Evolutionary conservation across 441 rosid genomes (phyloP).

Genomic region (Isatis lusitanica): DNA sequence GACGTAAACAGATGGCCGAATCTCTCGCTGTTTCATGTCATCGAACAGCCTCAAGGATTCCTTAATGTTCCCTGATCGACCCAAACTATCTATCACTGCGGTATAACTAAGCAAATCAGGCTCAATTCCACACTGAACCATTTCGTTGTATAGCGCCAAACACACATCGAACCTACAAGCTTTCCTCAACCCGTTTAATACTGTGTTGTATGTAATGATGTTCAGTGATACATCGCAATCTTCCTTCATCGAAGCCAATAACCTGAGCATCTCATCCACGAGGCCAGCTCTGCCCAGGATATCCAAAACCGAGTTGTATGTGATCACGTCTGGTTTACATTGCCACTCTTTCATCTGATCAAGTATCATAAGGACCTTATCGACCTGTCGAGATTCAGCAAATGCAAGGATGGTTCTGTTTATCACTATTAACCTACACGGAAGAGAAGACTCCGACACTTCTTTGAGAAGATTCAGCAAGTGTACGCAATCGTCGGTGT

Average conservation of each 20-base stretch:
- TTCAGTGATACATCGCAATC: constrained; percentile 48
- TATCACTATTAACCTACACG: constrained; percentile 44
- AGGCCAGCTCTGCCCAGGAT: constrained; percentile 63
- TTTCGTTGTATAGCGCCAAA: constrained; percentile 51
- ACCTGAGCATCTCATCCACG: constrained; percentile 54
- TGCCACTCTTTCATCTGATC: constrained; percentile 46
- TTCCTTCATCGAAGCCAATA: constrained; percentile 64
- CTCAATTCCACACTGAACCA: constrained; percentile 55
- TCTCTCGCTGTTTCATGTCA: constrained; percentile 67
- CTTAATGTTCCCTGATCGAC: constrained; percentile 64
- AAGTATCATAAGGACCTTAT: constrained; percentile 63
- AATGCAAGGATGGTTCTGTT: constrained; percentile 70
- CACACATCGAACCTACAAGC: constrained; percentile 72
- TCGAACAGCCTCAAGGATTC: constrained; percentile 61
- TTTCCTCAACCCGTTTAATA: constrained; percentile 64
- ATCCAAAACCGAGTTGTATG: constrained; percentile 71
- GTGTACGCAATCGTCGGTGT: constrained; percentile 41
- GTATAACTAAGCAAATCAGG: constrained; percentile 84
- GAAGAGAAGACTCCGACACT: constrained; percentile 47
- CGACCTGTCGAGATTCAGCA: constrained; percentile 64
- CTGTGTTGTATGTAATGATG: constrained; percentile 71
- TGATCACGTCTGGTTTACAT: constrained; percentile 66
- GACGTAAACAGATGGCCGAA: constrained; percentile 63
- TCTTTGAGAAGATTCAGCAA: constrained; percentile 54
- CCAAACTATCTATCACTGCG: constrained; percentile 69